Evolutionary conservation across 2,329 filamentous ascomycete genomes (phyloP).

Genomic region (Diatrype stigma): DNA sequence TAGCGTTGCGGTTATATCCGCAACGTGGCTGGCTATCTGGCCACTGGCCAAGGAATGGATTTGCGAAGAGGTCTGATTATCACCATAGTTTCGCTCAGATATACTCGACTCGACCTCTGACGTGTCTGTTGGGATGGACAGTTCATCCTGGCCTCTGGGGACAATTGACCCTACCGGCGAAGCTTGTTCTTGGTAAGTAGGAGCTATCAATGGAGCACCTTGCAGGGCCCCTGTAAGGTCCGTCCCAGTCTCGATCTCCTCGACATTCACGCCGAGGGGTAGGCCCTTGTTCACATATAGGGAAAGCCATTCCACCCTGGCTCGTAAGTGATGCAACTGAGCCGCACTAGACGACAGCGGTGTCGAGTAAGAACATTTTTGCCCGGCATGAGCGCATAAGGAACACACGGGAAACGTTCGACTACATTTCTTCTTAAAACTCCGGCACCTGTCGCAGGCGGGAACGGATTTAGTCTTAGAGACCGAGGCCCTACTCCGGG

Average conservation of each 20-base stretch:
- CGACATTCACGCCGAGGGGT: constrained; percentile 23
- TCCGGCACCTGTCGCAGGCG: constrained; percentile 40
- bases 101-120: too few relatives aligned
- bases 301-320: constrained; percentile 38
- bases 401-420: constrained; percentile 36
- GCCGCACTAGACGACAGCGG: constrained; percentile 26
- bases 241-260: constrained; percentile 32
- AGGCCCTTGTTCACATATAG: constrained; percentile 31
- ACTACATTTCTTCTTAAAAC: constrained; percentile 43
- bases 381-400: constrained; percentile 34
- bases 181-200: not conserved
- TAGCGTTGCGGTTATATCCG: not conserved
- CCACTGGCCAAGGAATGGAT: not conserved
- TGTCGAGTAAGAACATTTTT: constrained; percentile 33
- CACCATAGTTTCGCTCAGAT: too few relatives aligned
- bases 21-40: not conserved
- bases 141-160: too few relatives aligned
- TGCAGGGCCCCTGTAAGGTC: constrained; percentile 20
- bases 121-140: too few relatives aligned
- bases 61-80: not conserved
- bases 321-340: constrained; percentile 33
- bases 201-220: constrained; percentile 1
- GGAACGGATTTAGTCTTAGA: constrained; percentile 21
- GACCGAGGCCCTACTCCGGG: constrained; percentile 21
- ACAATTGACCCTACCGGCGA: not conserved